Base-by-base conservation (phyloP, 2,329 filamentous ascomycete genomes). In the Eutypella sp. region DNA sequence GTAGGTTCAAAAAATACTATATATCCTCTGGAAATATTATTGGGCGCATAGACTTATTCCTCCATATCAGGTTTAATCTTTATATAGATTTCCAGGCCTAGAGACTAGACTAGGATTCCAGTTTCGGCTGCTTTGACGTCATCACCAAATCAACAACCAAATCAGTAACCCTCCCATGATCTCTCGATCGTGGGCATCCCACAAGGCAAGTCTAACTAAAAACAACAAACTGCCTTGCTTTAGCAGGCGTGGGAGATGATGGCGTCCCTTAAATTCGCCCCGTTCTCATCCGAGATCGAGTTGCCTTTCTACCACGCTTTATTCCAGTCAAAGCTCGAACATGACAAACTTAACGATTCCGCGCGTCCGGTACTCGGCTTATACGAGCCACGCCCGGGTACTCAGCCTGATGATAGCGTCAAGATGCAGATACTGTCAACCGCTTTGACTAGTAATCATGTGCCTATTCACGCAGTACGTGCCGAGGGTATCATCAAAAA, bases 401-500 rank as follows among this genome's bases (percentile, higher is more conserved):
- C 89, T 56, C 70, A 82, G 33, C 82, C 88, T 0, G 84, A 86
- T 56, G 78, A 85, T 45, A 93, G 88, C 55, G 89, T 87, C 65
- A 87, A 85, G 62, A 90, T 97, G 81, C 91, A 96, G 67, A 84
- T 99, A 48, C 81, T 91, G 50, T 89, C 87, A 34, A 92, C 85
- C 65, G 89, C 93, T 19, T 74, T 99, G 55, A 90, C 85, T 10
- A 89, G 80, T 55, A 84, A 87, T 61, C 83, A 87, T 53, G 78
- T 82, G 19, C 82, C 85, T n/a, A 68, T 78, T 40, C 83, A 81
- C 53, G 82, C 81, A 59, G 88, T 85, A 61, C 85, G 92, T 56
- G 92, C 88, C 39, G 92, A 97, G 66, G 93, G 93, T 49, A 89
- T 88, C 62, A 95, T 99, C 59, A 91, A 87, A 65, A 99, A 99